phyloP scores from a whole-genome alignment of 768 basidiomycete species.

The Saitozyma podzolica region DNA sequence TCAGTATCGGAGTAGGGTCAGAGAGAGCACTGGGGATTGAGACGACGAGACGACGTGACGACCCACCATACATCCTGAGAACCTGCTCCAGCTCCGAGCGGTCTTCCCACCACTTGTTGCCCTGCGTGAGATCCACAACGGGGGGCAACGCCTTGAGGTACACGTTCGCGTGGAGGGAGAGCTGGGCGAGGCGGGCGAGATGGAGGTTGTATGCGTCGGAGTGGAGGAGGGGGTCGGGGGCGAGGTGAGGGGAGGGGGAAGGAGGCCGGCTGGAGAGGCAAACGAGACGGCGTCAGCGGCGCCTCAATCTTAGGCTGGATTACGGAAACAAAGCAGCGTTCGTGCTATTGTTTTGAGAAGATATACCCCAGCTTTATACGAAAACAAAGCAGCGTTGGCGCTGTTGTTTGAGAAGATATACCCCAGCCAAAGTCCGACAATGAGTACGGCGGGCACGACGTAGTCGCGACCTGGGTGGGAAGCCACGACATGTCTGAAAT shows the following conservation, averaged over 20 bases:
- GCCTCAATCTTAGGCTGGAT: neutral
- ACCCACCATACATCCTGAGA: constrained; percentile 46
- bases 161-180: constrained; percentile 41
- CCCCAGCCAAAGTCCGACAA: too few species aligned
- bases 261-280: constrained; percentile 34
- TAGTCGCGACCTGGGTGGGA: too few species aligned
- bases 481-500: too few species aligned
- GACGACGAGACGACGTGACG: neutral
- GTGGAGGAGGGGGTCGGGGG: constrained; percentile 24
- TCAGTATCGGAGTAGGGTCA: neutral
- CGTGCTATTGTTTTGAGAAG: too few species aligned
- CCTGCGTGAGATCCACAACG: constrained; percentile 21
- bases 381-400: too few species aligned
- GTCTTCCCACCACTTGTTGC: constrained; percentile 37
- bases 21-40: neutral
- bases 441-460: too few species aligned
- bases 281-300: neutral
- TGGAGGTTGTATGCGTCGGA: constrained; percentile 32
- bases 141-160: constrained; percentile 44
- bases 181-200: constrained; percentile 34
- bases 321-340: too few species aligned
- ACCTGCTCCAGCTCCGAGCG: constrained; percentile 40
- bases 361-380: too few species aligned
- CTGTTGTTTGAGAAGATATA: too few species aligned
- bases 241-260: constrained; percentile 41